Conservation (phyloP, 73 alveolate genomes). For the Paramecium sexaurelia region DNA sequence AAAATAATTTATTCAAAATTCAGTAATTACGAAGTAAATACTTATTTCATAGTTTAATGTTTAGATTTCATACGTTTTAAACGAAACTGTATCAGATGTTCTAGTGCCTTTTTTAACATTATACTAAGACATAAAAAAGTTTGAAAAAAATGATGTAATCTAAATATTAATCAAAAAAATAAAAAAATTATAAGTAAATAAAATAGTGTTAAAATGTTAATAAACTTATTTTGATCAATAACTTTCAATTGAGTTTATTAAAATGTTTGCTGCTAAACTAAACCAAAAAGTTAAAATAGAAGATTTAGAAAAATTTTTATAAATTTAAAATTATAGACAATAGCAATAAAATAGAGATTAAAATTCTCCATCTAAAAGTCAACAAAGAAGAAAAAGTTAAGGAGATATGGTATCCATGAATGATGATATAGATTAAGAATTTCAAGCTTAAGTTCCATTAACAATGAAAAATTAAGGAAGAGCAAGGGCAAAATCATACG, state of each 20-base stretch:
- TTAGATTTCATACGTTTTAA: background rate
- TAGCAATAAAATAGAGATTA: background rate
- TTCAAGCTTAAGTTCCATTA: background rate
- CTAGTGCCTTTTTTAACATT: slow-evolving; percentile 20
- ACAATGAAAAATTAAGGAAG: background rate
- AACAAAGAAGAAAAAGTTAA: slow-evolving; percentile 31
- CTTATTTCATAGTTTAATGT: background rate
- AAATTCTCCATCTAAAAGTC: background rate
- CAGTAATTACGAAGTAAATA: slow-evolving; percentile 9
- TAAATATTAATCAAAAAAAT: background rate
- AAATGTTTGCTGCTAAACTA: slow-evolving; percentile 8
- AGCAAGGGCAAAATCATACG: slow-evolving; percentile 26
- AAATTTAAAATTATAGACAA: background rate
- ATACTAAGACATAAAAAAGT: background rate
- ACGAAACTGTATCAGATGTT: slow-evolving; percentile 46
- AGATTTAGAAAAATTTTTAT: slow-evolving; percentile 31
- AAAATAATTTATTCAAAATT: slow-evolving; percentile 45
- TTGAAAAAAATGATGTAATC: background rate
- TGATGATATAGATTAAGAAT: slow-evolving; percentile 10
- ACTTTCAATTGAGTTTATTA: background rate
- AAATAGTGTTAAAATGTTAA: background rate
- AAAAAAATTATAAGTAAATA: background rate
- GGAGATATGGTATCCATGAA: background rate
- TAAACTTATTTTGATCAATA: slow-evolving; percentile 6
- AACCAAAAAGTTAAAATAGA: background rate